Conservation (phyloP, 768 basidiomycete genomes). For the Tephrocybe rancida region DNA sequence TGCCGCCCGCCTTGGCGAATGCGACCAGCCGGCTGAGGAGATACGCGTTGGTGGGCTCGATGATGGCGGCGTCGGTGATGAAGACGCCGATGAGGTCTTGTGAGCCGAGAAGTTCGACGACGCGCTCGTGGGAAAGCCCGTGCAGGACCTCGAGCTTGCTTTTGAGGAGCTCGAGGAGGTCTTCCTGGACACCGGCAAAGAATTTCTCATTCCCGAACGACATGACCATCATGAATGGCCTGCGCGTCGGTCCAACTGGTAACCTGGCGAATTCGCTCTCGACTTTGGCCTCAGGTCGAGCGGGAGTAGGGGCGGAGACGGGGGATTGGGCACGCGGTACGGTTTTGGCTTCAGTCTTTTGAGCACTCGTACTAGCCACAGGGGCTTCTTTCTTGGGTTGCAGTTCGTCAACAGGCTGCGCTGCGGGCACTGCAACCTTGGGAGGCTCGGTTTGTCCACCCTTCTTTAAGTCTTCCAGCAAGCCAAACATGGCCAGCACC, state of each 20-base stretch:
- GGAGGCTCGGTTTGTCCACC: not conserved
- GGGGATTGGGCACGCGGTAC: not conserved
- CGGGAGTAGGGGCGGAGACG: too few species aligned
- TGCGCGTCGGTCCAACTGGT: constrained; percentile 6
- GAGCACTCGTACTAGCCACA: too few species aligned
- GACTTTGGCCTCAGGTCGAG: not conserved
- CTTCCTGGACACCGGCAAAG: constrained; percentile 15
- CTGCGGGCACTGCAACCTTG: not conserved
- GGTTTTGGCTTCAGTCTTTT: not conserved
- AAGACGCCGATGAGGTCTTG: constrained; percentile 29
- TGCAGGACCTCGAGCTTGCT: constrained; percentile 23
- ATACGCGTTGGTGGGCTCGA: constrained; percentile 17
- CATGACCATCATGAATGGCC: constrained; percentile 21
- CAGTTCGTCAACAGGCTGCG: not conserved
- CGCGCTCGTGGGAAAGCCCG: constrained; percentile 22
- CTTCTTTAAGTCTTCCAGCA: constrained; percentile 22
- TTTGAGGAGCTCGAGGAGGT: constrained; percentile 15
- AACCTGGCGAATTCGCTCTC: not conserved
- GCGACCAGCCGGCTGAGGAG: constrained; percentile 24
- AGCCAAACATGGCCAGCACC: constrained; percentile 38
- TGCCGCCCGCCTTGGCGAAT: constrained; percentile 30
- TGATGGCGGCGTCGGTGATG: constrained; percentile 28
- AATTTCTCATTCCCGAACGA: constrained; percentile 18
- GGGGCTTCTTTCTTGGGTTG: too few species aligned
- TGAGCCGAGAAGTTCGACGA: constrained; percentile 23